Base-by-base conservation (phyloP, 2,329 filamentous ascomycete genomes). In the Xylaria multiplex region DNA sequence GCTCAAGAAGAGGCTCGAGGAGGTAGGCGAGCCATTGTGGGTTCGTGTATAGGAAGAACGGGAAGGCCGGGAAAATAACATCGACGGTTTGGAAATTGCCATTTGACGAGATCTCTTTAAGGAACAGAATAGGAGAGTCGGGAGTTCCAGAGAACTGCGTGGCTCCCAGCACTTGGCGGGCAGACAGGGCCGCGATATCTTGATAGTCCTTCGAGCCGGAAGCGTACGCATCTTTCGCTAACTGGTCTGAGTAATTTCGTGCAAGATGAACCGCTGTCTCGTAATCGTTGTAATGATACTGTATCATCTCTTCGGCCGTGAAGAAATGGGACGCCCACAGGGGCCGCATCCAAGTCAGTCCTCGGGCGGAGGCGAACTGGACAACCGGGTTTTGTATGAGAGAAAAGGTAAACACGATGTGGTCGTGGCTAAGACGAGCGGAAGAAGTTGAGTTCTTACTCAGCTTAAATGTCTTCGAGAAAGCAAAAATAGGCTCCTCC, bases 61-160 rank as follows among this genome's bases (percentile, higher is more conserved):
- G 92, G 78, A 93, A 94, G 0, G 92, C 86, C 0, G 92, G 93
- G 81, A 93, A 96, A 72, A 96, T 95, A 63, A 96, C 91, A 79
- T 95, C 92, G 11, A 96, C 91, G 0, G 92, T 96, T 76, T 96
- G 92, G 77, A 90, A 90, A 73, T 96, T 95, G 3, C 92, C 92
- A 72, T 95, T 91, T 2, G 91, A 93, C 1, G 91, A 93, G 62
- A 96, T 95, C 77, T 96, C 93, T 76, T 96, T 96, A 66, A 95
- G 80, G 79, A 96, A 96, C 24, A 96, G 78, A 48, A 95, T 84
- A 0, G 91, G 91, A 68, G 88, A 84, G 3, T 93, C 86, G 1
- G 90, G 86, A 22, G 91, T 91, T 49, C 91, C 87, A 6, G 91
- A 86, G 80, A 94, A 93, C 69, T 88, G 89, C 3, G 90, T 93